Conservation (phyloP, 352 stramenopile species). For the Sclerospora graminicola region DNA sequence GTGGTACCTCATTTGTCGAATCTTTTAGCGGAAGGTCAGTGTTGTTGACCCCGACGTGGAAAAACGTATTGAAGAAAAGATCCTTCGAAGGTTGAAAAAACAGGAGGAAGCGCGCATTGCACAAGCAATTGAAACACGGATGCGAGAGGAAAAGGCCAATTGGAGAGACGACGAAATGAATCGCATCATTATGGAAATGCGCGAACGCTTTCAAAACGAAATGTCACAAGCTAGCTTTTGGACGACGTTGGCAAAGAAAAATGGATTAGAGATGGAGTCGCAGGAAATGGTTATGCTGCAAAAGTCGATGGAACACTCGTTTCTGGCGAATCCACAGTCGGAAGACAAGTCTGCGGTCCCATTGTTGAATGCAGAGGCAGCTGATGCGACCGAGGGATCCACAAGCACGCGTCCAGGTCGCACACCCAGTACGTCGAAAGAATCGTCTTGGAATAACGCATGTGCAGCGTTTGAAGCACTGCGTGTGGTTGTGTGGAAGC, state of each 20-base stretch:
- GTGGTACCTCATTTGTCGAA: neutral
- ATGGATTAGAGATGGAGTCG: conserved; percentile 30
- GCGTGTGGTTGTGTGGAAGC: conserved; percentile 81
- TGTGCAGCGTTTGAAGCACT: conserved; percentile 62
- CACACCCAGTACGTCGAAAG: conserved; percentile 50
- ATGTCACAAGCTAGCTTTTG: conserved; percentile 61
- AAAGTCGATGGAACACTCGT: conserved; percentile 36
- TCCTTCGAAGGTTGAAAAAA: conserved; percentile 77
- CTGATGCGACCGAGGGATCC: conserved; percentile 14
- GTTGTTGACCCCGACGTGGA: conserved; percentile 73
- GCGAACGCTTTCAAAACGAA: conserved; percentile 75
- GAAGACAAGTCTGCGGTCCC: conserved; percentile 48
- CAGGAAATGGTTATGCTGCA: conserved; percentile 36
- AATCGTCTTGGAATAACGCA: conserved; percentile 79
- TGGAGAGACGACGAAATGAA: conserved; percentile 87
- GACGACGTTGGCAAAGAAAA: conserved; percentile 53
- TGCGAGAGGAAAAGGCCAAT: conserved; percentile 76
- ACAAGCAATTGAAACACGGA: conserved; percentile 72
- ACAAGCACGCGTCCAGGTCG: conserved; percentile 12
- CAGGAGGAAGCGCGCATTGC: conserved; percentile 81
- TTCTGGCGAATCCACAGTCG: conserved; percentile 50
- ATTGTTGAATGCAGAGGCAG: conserved; percentile 9
- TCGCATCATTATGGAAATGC: conserved; percentile 85
- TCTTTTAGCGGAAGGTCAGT: conserved; percentile 34
- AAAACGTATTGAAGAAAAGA: conserved; percentile 83